phyloP scores from a whole-genome alignment of 208 protist genomes.

The Phytomonas serpens region DNA sequence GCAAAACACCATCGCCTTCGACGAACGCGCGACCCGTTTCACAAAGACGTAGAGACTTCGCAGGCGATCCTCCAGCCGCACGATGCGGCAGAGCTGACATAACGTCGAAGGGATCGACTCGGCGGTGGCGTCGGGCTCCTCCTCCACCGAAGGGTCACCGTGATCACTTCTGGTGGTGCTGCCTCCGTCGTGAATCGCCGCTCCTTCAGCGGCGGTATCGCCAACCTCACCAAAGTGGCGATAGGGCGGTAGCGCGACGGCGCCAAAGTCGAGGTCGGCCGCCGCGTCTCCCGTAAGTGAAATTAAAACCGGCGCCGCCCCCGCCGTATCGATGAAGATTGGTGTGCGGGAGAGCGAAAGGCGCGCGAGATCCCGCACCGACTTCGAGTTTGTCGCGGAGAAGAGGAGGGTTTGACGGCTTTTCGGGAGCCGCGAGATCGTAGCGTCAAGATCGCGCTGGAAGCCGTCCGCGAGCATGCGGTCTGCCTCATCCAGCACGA shows the following conservation, averaged over 20 bases:
- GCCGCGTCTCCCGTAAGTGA: conserved; percentile 11
- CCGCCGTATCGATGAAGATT: conserved; percentile 79
- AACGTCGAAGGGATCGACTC: conserved; percentile 73
- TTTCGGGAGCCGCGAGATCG: conserved; percentile 81
- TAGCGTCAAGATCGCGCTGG: conserved; percentile 94
- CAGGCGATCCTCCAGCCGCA: conserved; percentile 58
- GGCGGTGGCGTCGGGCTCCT: conserved; percentile 20
- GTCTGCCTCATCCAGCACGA: conserved; percentile 99
- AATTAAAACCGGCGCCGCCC: conserved; percentile 35
- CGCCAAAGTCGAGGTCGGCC: conserved; percentile 2
- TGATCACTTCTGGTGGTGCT: conserved; percentile 5
- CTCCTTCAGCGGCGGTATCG: neutral
- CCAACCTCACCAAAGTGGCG: neutral
- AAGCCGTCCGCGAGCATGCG: conserved; percentile 99
- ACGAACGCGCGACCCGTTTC: conserved; percentile 94
- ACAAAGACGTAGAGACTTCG: conserved; percentile 95
- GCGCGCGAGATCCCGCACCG: conserved; percentile 80
- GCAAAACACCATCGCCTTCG: conserved; percentile 97
- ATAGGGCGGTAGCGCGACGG: conserved; percentile 1
- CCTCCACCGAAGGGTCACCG: conserved; percentile 9
- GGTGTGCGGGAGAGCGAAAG: conserved; percentile 92
- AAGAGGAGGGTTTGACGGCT: conserved; percentile 97
- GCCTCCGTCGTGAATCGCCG: conserved; percentile 10
- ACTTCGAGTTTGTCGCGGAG: conserved; percentile 95
- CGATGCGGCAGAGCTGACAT: conserved; percentile 74